These are phyloP conservation scores for Rhamnella rubrinervis DNA, from an alignment of 331 rosid genomes.

Conservation along the genomic window DNA sequence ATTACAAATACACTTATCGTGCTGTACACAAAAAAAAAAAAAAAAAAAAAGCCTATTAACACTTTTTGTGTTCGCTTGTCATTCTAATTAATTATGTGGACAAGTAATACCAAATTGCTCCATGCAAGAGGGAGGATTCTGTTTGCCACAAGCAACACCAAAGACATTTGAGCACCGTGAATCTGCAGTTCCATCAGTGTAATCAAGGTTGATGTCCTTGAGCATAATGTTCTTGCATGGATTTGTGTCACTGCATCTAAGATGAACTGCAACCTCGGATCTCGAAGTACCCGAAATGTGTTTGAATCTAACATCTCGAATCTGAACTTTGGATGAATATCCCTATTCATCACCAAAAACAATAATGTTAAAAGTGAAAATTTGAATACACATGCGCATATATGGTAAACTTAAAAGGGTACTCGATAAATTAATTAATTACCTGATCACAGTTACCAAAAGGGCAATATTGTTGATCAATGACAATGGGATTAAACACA, in stretches of 20 bases:
- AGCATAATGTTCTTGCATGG: constrained; percentile 25
- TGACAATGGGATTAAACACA: constrained; percentile 36
- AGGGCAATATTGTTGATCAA: constrained; percentile 40
- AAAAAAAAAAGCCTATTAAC: too few relatives aligned
- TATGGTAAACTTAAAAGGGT: too few relatives aligned
- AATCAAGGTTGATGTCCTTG: too few relatives aligned
- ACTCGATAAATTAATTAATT: background rate
- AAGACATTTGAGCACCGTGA: too few relatives aligned
- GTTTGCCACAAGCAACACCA: too few relatives aligned
- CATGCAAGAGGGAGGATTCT: too few relatives aligned
- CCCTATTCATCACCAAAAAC: constrained; percentile 2
- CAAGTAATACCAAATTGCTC: too few relatives aligned
- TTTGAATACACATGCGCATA: background rate
- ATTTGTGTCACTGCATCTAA: constrained; percentile 23
- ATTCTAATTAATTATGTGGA: too few relatives aligned
- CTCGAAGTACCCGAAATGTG: constrained; percentile 29
- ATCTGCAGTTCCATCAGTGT: too few relatives aligned
- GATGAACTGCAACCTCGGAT: constrained; percentile 14
- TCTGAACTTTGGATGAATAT: constrained; percentile 21
- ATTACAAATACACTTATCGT: too few relatives aligned
- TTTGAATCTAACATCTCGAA: constrained; percentile 18
- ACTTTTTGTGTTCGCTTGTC: too few relatives aligned
- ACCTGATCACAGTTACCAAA: background rate
- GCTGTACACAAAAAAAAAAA: too few relatives aligned
- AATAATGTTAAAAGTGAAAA: background rate